Evolutionary conservation across 306 rosid species (phyloP), one percentile per base, ranked within the genome.

Genomic region (Vigna hirtella): DNA sequence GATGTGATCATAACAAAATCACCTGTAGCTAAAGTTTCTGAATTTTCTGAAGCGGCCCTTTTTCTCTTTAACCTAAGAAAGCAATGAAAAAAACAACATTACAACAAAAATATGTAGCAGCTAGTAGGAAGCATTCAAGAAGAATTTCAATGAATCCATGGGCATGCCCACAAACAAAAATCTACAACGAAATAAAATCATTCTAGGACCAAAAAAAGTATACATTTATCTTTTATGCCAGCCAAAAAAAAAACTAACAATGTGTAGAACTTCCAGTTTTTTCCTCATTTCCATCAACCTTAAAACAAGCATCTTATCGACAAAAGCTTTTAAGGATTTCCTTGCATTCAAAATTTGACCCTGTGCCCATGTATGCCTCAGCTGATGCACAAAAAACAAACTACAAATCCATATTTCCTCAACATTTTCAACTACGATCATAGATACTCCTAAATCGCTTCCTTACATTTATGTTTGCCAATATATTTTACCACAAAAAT

Each of bases 1-100:
- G 45, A 56, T 43, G 17, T 34, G 38, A 34, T 34, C 38, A 65
- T 15, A 61, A 74, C 45, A 57, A 70, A 22, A 74, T 74, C 61
- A 89, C 89, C 89, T 28, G 85, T 57, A 61, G 79, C 66, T 61
- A 51, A 74, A 76, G 66, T 48, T 58, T 77, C 78, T 32, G 61
- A 53, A 72, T 62, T 84, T 72, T 90, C 98, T 9, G 70, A 81
- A 87, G 84, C 84, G 11, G 71, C 69, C 78, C 66, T 85, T 81
- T 89, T 91, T 82, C 87, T 86, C 88, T 91, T 94, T 56, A 87
- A 81, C 74, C 93, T 93, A 57, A 47, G 9, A 65, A 36, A 86
- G 50, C 36, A 71, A 40, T 61, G 42, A 74, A 68, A 72, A 40
- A 22, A 70, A 66, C 61, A 67, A 15, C 67, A 76, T 73, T 74